Base-by-base conservation (phyloP, 139 green algal species). In the Closterium sp. region DNA sequence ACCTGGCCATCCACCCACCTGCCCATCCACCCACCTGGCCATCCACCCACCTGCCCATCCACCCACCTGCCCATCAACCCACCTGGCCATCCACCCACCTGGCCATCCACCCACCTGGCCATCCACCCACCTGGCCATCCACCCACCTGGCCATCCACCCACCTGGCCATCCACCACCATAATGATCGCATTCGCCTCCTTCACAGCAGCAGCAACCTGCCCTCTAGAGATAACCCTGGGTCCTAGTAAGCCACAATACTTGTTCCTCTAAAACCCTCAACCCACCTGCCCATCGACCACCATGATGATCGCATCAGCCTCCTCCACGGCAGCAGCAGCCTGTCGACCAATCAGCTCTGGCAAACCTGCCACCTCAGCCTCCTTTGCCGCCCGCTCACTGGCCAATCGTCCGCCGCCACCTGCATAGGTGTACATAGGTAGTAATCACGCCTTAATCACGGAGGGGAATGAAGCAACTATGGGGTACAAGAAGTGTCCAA, bases 101-200 rank as follows among this genome's bases (percentile, higher is more conserved):
- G n/a, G n/a, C n/a, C n/a, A n/a, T n/a, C n/a, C n/a, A n/a, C n/a
- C n/a, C n/a, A n/a, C n/a, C n/a, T n/a, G n/a, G n/a, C n/a, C n/a
- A n/a, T n/a, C n/a, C n/a, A n/a, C n/a, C n/a, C n/a, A n/a, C n/a
- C n/a, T n/a, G n/a, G 32, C 31, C 42, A 62, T 62, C 42, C 42
- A 70, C 45, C 45, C 10, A 2, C 3, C 10, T 13, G 45, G 11
- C 32, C 45, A 70, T 21, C 31, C n/a, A 22, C 90, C 19, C 32
- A 94, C 90, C 95, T 99, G 96, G 2, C 98, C 98, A 91, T 99
- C 98, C 85, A 97, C 95, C 31, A 99, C 95, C 42, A 99, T 86
- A 9, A 99, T 90, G 7, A 99, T 90, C 1, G 86, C 92, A 91
- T 98, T 96, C 0, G 98, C 96, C 94, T 99, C 98, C 17, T 93